Percentiles rank a stretch among this genome's conserved stretches.
Evolutionary conservation across 1,284 basidiomycete species (phyloP).

Genomic region (Cystobasidium slooffiae): DNA sequence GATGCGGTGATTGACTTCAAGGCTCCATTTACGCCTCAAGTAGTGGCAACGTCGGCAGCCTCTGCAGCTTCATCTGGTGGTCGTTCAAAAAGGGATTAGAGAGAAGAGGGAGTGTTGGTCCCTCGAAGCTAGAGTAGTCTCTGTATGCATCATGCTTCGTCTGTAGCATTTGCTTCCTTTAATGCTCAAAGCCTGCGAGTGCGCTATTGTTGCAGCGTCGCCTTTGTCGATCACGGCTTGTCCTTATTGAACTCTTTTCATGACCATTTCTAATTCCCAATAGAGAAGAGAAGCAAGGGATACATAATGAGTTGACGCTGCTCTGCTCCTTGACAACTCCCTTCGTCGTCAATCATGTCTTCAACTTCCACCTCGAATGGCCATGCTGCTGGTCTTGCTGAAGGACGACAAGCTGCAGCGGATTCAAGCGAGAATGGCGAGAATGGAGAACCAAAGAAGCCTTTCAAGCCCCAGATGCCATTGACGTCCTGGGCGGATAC

Average conservation of each 20-base stretch:
- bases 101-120: not conserved
- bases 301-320: constrained; percentile 6
- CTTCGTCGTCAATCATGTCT: not conserved
- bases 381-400: not conserved
- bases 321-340: not conserved
- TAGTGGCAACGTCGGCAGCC: not conserved
- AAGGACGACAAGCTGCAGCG: not conserved
- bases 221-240: constrained; percentile 11
- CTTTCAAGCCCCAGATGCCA: constrained; percentile 43
- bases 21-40: constrained; percentile 3
- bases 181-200: not conserved
- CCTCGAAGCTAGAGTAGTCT: not conserved
- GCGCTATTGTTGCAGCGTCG: constrained; percentile 1
- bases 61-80: not conserved
- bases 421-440: not conserved
- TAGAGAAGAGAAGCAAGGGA: not conserved
- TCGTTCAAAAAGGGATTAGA: not conserved
- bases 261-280: not conserved
- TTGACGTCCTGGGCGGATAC: constrained; percentile 52
- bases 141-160: not conserved
- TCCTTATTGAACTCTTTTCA: not conserved
- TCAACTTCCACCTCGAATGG: not conserved
- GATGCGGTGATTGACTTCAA: constrained; percentile 24
- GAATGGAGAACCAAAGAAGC: constrained; percentile 7
- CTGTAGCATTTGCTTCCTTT: constrained; percentile 1